Percentiles rank a stretch among this genome's conserved stretches.
phyloP scores from a whole-genome alignment of 495 filamentous ascomycete species.

The Penicillium turbatum region DNA sequence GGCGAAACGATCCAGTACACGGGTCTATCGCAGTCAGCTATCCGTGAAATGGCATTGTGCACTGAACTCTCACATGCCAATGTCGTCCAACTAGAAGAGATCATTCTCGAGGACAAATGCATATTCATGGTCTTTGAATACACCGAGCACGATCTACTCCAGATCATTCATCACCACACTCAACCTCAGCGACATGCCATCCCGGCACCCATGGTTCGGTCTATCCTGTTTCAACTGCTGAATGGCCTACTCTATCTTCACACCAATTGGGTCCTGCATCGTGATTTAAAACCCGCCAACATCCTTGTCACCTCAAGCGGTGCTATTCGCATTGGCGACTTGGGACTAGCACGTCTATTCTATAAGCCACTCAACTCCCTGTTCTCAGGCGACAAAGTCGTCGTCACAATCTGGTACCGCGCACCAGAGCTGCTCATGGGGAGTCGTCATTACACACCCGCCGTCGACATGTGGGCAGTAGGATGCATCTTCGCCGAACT shows the following conservation, averaged over 20 bases:
- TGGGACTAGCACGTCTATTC: slow-evolving; percentile 88
- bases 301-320: slow-evolving; percentile 94
- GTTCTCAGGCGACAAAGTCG: slow-evolving; percentile 94
- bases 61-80: slow-evolving; percentile 87
- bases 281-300: slow-evolving; percentile 95
- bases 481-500: slow-evolving; percentile 98
- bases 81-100: slow-evolving; percentile 88
- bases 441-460: slow-evolving; percentile 88
- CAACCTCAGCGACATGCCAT: slow-evolving; percentile 83
- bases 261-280: slow-evolving; percentile 94
- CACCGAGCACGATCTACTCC: slow-evolving; percentile 91
- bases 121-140: slow-evolving; percentile 99
- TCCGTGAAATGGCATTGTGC: slow-evolving; percentile 98
- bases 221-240: slow-evolving; percentile 89
- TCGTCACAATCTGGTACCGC: slow-evolving; percentile 99
- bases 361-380: slow-evolving; percentile 88
- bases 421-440: slow-evolving; percentile 92
- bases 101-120: slow-evolving; percentile 96
- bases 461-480: slow-evolving; percentile 95
- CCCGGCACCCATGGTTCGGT: slow-evolving; percentile 80
- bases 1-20: slow-evolving; percentile 92
- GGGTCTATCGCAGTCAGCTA: slow-evolving; percentile 94
- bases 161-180: slow-evolving; percentile 98
- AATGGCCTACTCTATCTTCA: slow-evolving; percentile 94
- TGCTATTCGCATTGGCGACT: slow-evolving; percentile 88